Percentiles rank a stretch among this genome's conserved stretches.
Evolutionary conservation across 257 asterid species (phyloP).

Genomic region (Mitragyna speciosa): DNA sequence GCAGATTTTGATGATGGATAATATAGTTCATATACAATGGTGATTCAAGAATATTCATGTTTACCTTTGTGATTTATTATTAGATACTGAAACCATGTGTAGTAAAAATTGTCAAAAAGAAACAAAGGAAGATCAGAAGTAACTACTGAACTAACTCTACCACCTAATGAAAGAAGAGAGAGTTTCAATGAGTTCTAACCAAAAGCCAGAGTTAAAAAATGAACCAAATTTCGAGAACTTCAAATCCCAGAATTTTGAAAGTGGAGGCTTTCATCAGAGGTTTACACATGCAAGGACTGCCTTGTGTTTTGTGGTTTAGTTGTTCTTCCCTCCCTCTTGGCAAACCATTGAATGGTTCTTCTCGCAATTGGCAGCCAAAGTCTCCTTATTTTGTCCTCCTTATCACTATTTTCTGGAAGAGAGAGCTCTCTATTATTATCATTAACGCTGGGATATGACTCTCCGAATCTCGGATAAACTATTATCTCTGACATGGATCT

Average conservation of each 20-base stretch:
- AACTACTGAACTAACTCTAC: slow-evolving; percentile 1
- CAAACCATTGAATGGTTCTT: slow-evolving; percentile 80
- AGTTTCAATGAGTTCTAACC: not conserved
- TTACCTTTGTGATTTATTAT: not conserved
- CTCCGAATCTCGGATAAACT: slow-evolving; percentile 54
- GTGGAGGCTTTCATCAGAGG: not conserved
- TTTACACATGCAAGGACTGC: slow-evolving; percentile 24
- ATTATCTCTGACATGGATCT: slow-evolving; percentile 74
- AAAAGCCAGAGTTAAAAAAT: slow-evolving; percentile 5
- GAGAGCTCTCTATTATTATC: slow-evolving; percentile 15
- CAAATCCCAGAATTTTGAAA: not conserved
- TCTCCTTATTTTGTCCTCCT: slow-evolving; percentile 54
- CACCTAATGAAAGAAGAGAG: not conserved
- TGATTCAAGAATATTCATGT: not conserved
- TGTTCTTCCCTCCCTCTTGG: slow-evolving; percentile 53
- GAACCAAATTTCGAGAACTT: slow-evolving; percentile 10
- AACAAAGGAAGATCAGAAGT: not conserved
- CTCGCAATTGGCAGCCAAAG: slow-evolving; percentile 84
- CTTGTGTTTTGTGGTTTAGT: slow-evolving; percentile 25
- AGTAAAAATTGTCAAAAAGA: not conserved
- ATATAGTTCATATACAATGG: slow-evolving; percentile 13
- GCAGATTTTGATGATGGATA: not conserved
- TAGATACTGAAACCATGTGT: not conserved
- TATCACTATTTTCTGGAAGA: slow-evolving; percentile 15
- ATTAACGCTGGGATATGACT: not conserved